Base-by-base conservation (phyloP, 345 rosid genomes). In the Firmiana major region DNA sequence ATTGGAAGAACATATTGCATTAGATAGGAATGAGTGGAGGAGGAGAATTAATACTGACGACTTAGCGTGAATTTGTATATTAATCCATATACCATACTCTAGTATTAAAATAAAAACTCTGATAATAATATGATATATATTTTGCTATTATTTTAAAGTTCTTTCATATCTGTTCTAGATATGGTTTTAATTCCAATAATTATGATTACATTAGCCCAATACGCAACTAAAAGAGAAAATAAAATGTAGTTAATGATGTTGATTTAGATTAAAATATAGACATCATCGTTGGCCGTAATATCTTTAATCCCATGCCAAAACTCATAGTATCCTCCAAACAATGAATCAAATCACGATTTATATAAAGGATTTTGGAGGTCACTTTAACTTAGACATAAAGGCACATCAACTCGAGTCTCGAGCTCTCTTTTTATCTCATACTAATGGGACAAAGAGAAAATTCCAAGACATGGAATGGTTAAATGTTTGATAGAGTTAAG, bases 341-440 rank as follows among this genome's bases (percentile, higher is more conserved):
- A n/a, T 72, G 62, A 36, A 72, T n/a, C 22, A 53, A 43, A 24
- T 15, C 26, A 72, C 19, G n/a, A 36, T n/a, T n/a, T 42, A 12
- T 45, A 5, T 4, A 11, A 43, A 68, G 51, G 54, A 6, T 19
- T 53, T 28, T 24, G 42, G 22, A 7, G 55, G 40, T 58, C 78
- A 73, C 48, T 48, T 66, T 77, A 59, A 62, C 76, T 78, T 81
- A 0, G 9, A 42, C 76, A 67, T 81, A 74, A 77, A 81, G 81
- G 5, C 22, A 69, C 34, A 73, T 67, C 31, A 73, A 77, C 64
- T 65, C 34, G 0, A 48, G 17, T 48, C 17, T 48, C 17, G 19
- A 75, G 15, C 31, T 21, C 22, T 74, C 53, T 21, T 9, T 54
- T 2, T 60, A 51, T 58, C 76, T 7, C 3, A 7, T 13, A 1